Evolutionary conservation across 768 basidiomycete genomes (phyloP).

Genomic region (Polyporus arcularius): DNA sequence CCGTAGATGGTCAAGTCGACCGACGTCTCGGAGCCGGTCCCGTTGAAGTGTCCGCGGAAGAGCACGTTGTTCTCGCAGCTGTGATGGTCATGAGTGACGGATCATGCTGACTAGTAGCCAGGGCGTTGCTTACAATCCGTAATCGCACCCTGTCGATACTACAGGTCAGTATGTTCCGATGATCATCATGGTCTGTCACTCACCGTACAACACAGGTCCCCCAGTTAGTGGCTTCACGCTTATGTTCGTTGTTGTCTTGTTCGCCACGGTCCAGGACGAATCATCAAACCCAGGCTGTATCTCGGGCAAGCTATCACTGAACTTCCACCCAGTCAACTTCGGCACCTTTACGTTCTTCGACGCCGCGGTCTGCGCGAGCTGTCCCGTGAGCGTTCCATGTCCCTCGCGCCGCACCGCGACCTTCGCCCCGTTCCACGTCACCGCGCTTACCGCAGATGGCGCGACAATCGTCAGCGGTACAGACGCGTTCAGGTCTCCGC

Average conservation of each 20-base stretch:
- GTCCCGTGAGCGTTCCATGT: conserved; percentile 53
- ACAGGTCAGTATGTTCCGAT: not conserved
- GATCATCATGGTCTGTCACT: not conserved
- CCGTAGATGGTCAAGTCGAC: conserved; percentile 84
- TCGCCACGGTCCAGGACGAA: conserved; percentile 60
- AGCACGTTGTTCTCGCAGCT: conserved; percentile 83
- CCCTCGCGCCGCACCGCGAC: conserved; percentile 32
- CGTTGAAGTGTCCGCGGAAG: conserved; percentile 80
- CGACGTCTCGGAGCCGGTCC: conserved; percentile 58
- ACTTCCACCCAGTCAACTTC: conserved; percentile 68
- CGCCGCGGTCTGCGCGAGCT: conserved; percentile 38
- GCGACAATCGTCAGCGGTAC: conserved; percentile 65
- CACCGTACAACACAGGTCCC: conserved; percentile 69
- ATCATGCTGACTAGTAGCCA: not conserved
- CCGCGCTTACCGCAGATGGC: conserved; percentile 47
- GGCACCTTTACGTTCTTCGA: conserved; percentile 43
- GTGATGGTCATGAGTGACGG: conserved; percentile 1
- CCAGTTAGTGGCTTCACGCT: conserved; percentile 70
- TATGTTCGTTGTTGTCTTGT: conserved; percentile 72
- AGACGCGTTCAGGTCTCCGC: conserved; percentile 69
- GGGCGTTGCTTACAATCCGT: conserved; percentile 63
- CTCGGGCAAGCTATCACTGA: conserved; percentile 76
- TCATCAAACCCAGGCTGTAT: conserved; percentile 59
- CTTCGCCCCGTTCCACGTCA: conserved; percentile 73
- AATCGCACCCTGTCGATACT: conserved; percentile 58